Evolutionary conservation across 2,329 filamentous ascomycete species (phyloP), one percentile per base, ranked within the genome.

Genomic region (Diaporthe ampelina): DNA sequence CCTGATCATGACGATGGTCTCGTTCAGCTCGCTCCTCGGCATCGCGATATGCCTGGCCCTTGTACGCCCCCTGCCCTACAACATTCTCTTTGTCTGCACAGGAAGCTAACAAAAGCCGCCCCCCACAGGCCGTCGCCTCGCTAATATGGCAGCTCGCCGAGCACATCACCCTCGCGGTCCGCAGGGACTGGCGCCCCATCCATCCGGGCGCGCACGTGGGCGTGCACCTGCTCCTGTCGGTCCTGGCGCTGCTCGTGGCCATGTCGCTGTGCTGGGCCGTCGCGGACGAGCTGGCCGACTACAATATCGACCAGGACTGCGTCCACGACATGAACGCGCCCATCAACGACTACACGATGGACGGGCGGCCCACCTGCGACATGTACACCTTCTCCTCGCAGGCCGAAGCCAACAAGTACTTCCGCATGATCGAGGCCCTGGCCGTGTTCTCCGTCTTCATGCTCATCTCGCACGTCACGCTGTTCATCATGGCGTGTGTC

Each of bases 141-240:
- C 54, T 85, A 9, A 2, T 85, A 54, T 86, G 86, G 83, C 82
- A 82, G 45, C 48, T 80, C 0, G 77, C 82, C 40, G 86, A 88
- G 58, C 76, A 86, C 63, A 77, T 86, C 72, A 83, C 81, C 35
- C 80, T 84, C 24, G 79, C 77, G 48, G 73, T 79, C 21, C 83
- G 83, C 50, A 81, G 79, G 9, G 80, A 78, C 65, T 78, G 81
- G 32, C 76, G 76, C 4, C 83, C 84, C 50, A 84, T 87, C 26
- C 84, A 85, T 70, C 85, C 86, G 0, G 86, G 84, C 35, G 83
- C 82, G 10, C 85, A 87, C 61, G 83, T 88, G 45, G 84, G 78
- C 70, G 54, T 85, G 19, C 84, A 83, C 43, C 83, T 88, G 3
- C 67, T 87, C 75, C 79, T 87, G 72, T 86, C 84, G 82, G 76